Conservation (phyloP, 2,329 filamentous ascomycete genomes). For the Botrytis paeoniae region DNA sequence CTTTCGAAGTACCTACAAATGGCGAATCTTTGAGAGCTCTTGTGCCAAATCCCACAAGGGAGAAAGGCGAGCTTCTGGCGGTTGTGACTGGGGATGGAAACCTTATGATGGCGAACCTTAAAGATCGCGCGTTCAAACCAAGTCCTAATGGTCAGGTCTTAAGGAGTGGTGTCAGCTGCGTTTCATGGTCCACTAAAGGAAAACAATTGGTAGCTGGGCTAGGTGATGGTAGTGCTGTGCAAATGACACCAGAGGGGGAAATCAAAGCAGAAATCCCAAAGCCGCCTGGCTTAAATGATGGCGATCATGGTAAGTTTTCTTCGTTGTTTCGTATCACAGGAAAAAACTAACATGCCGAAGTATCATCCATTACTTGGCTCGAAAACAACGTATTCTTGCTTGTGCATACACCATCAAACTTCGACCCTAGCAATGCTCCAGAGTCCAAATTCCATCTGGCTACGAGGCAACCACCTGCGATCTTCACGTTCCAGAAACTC, state of each 20-base stretch:
- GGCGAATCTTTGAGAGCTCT: slow-evolving; percentile 70
- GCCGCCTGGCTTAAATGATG: slow-evolving; percentile 62
- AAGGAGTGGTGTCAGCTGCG: slow-evolving; percentile 73
- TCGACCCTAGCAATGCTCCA: slow-evolving; percentile 51
- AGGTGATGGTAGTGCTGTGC: slow-evolving; percentile 72
- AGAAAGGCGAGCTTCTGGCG: slow-evolving; percentile 72
- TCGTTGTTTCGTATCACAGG: slow-evolving; percentile 2
- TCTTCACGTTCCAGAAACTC: slow-evolving; percentile 71
- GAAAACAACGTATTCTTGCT: slow-evolving; percentile 82
- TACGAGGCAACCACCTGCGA: slow-evolving; percentile 57
- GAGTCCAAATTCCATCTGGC: slow-evolving; percentile 77
- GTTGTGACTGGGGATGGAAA: slow-evolving; percentile 78
- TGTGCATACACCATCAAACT: slow-evolving; percentile 67
- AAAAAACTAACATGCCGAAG: slow-evolving; percentile 43
- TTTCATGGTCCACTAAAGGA: slow-evolving; percentile 88
- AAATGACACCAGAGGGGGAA: slow-evolving; percentile 79
- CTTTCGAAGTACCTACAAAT: slow-evolving; percentile 75
- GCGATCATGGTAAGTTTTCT: slow-evolving; percentile 61
- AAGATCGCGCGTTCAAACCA: slow-evolving; percentile 56
- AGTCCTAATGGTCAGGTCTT: slow-evolving; percentile 62
- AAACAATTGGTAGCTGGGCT: slow-evolving; percentile 90
- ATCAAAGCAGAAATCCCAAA: slow-evolving; percentile 76
- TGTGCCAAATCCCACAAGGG: slow-evolving; percentile 73
- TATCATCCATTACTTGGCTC: slow-evolving; percentile 82
- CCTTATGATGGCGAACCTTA: slow-evolving; percentile 78